Evolutionary conservation across 106 monocot species (phyloP), one percentile per base, ranked within the genome.

Genomic region (Alisma plantagoaquatica): DNA sequence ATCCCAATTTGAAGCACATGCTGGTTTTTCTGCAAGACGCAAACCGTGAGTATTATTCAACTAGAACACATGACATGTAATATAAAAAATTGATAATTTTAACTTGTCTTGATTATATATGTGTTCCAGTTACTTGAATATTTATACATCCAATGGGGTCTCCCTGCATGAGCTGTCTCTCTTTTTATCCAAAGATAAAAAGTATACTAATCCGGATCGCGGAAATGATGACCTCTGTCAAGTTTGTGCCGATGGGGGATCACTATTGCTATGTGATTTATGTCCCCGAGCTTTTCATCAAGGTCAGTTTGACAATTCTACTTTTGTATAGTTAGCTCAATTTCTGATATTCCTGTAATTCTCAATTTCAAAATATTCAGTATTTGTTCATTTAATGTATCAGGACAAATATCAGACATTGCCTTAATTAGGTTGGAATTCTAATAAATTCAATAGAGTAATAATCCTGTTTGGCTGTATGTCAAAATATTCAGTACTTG

Each of bases 1-100:
- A 42, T 99, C 98, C 10, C 81, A 78, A 29, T 99, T 99, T 80
- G 98, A 99, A 80, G 82, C 98, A 70, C 98, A 99, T 82, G 98
- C 98, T 62, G 98, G 98, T 50, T 82, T 69, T 46, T 70, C 90
- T 45, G 56, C 77, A 58, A 56, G 98, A 5, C 78, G 79, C 28
- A 99, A 99, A 75, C 98, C 98, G 90, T 99, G 49, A 71, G 85
- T 69, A 9, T 25, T 6, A 61, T n/a, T 26, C 38, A 42, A 59
- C n/a, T 18, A 32, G 17, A 15, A 10, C 27, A 24, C 27, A 1
- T 32, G 15, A 2, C 21, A 19, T 47, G 51, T 53, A 18, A 27
- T 1, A 28, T 44, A 17, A 27, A 2, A 44, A 27, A 20, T 18
- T 8, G 27, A n/a, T n/a, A 25, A 27, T 20, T 17, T 51, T 28